Conservation (phyloP, 495 filamentous ascomycete species). For the Pseudevernia furfuracea region DNA sequence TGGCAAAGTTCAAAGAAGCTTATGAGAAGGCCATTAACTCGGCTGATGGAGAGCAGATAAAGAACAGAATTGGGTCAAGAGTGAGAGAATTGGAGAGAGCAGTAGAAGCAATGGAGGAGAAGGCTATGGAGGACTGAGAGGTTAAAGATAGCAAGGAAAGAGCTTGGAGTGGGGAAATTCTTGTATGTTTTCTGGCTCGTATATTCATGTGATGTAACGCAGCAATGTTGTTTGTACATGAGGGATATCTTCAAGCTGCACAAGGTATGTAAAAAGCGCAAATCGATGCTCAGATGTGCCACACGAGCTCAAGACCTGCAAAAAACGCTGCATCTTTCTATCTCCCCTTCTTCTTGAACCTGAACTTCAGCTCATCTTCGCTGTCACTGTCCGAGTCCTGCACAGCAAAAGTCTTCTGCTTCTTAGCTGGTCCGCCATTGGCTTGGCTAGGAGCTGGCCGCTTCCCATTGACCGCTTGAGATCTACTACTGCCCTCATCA, state of each 20-base stretch:
- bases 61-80: constrained; percentile 41
- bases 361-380: constrained; percentile 48
- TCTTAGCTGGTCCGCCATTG: constrained; percentile 39
- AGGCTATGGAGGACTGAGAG: constrained; percentile 30
- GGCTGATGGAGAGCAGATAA: constrained; percentile 41
- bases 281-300: background rate
- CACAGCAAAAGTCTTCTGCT: constrained; percentile 30
- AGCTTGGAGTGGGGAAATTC: background rate
- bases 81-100: constrained; percentile 49
- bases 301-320: background rate
- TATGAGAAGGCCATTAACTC: constrained; percentile 37
- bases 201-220: background rate
- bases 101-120: constrained; percentile 42
- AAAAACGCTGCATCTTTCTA: constrained; percentile 14
- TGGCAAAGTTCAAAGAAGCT: constrained; percentile 42
- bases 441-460: constrained; percentile 27
- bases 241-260: background rate
- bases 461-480: constrained; percentile 31
- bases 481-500: constrained; percentile 27
- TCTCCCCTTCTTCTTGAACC: constrained; percentile 30
- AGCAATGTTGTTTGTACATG: background rate
- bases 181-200: background rate
- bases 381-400: constrained; percentile 38
- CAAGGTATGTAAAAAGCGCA: background rate
- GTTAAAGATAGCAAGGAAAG: background rate